Percentiles rank a stretch among this genome's conserved stretches.
Conservation (phyloP, 2,329 filamentous ascomycete genomes). For the Tolypocladium amazonense region DNA sequence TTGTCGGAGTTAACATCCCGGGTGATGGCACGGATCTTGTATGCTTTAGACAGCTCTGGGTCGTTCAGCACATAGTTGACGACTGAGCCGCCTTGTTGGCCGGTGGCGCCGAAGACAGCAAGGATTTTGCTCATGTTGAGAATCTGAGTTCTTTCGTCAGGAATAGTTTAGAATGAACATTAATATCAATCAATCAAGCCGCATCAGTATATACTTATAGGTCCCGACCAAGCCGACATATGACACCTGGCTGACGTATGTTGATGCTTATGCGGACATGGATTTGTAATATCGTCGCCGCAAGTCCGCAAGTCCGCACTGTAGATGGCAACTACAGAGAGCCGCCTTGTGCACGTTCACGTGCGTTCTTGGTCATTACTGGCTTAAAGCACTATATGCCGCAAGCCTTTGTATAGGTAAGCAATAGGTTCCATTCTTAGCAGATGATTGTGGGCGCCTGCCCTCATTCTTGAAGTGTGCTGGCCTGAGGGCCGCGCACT, state of each 20-base stretch:
- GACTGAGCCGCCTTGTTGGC: conserved; percentile 39
- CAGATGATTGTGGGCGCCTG: too few species aligned
- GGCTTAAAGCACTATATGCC: too few species aligned
- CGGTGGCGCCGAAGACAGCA: conserved; percentile 40
- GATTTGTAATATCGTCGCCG: background rate
- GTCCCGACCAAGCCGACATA: background rate
- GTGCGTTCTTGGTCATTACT: too few species aligned
- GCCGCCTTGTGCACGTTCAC: too few species aligned
- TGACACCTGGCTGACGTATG: background rate
- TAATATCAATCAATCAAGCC: background rate
- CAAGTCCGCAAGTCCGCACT: background rate
- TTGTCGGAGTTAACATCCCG: conserved; percentile 27
- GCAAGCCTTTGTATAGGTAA: too few species aligned
- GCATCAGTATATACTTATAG: background rate
- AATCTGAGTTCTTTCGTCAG: background rate
- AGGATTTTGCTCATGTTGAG: conserved; percentile 23
- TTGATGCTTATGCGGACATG: background rate
- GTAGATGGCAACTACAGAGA: background rate
- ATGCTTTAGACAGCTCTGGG: conserved; percentile 30
- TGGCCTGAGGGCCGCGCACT: too few species aligned
- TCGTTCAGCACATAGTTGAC: conserved; percentile 33
- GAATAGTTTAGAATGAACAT: background rate
- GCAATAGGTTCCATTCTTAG: too few species aligned
- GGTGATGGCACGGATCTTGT: conserved; percentile 37
- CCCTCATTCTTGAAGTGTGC: too few species aligned